Evolutionary conservation across 257 asterid genomes (phyloP), one percentile per base, ranked within the genome.

Genomic region (Solanum boliviense): DNA sequence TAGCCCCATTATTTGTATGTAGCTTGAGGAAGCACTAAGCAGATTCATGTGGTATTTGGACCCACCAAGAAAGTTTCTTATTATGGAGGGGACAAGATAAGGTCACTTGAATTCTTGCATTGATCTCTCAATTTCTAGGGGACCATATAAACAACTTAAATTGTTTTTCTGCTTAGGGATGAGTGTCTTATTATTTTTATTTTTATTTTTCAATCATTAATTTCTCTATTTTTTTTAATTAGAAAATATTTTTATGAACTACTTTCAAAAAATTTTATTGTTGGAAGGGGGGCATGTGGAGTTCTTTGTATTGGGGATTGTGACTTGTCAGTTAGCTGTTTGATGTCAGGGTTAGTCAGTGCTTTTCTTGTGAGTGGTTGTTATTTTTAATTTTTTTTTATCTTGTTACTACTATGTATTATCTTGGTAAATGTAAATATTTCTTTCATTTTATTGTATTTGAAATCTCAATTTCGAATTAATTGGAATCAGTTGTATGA

Each of bases 81-180:
- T 88, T 83, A 83, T 87, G 89, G 82, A 86, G 81, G 90, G 82
- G 89, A 89, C 91, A 88, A 58, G 93, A 91, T 86, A 88, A 89
- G 91, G 89, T 87, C 83, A 89, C 90, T 86, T 89, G 91, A 85
- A 88, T 91, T 88, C 75, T 31, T 86, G 67, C 89, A 73, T 68
- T 89, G 27, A 89, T 83, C 87, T 48, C 84, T 88, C 88, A 86
- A 83, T 32, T 84, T 68, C n/a, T 68, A 36, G 32, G 88, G 88
- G 88, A 31, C 89, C 84, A 70, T 79, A 52, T 29, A 38, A 74
- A 58, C 32, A 41, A 23, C 21, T n/a, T 52, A 68, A n/a, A 9
- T 48, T 86, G 67, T n/a, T 78, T 52, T 38, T 52, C 65, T 29
- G 25, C 84, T 65, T 65, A 39, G 90, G 91, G 83, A 86, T 83